These are phyloP conservation scores for Helianthus tuberosus DNA, from an alignment of 129 eudicot species.

Conservation along the genomic window DNA sequence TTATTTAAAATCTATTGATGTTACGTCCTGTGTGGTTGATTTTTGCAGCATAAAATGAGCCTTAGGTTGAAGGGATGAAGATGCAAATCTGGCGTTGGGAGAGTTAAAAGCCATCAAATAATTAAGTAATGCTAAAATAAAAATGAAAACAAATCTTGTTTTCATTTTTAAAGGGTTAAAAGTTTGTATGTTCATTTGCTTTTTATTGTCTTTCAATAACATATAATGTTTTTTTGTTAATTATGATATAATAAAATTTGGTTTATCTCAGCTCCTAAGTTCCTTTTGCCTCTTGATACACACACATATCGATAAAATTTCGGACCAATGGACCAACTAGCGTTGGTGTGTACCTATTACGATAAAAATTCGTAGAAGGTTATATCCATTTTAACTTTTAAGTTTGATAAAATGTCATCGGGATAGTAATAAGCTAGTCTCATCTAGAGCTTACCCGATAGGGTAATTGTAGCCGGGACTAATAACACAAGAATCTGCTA, in stretches of 20 bases:
- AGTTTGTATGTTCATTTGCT: neutral
- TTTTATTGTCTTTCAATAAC: neutral
- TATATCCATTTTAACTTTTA: too few species aligned
- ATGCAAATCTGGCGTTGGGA: neutral
- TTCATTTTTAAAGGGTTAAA: neutral
- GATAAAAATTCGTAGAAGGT: too few species aligned
- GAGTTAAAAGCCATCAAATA: neutral
- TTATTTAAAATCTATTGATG: neutral
- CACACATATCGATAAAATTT: neutral
- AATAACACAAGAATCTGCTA: too few species aligned
- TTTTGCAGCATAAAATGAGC: neutral
- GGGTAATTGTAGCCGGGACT: too few species aligned
- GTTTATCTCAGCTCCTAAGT: neutral
- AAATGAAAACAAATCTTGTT: neutral
- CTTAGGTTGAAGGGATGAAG: neutral
- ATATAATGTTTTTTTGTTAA: neutral
- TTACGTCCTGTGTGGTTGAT: neutral
- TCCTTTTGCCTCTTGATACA: neutral
- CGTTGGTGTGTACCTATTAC: too few species aligned
- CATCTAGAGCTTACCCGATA: too few species aligned
- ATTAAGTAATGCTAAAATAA: neutral
- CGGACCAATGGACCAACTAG: too few species aligned
- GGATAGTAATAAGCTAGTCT: too few species aligned
- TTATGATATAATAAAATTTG: neutral
- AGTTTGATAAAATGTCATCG: too few species aligned